A percentile compares a stretch with the other conserved stretches of the same genome.
Conservation (phyloP, 2,329 filamentous ascomycete species). For the Colletotrichum caudatum region DNA sequence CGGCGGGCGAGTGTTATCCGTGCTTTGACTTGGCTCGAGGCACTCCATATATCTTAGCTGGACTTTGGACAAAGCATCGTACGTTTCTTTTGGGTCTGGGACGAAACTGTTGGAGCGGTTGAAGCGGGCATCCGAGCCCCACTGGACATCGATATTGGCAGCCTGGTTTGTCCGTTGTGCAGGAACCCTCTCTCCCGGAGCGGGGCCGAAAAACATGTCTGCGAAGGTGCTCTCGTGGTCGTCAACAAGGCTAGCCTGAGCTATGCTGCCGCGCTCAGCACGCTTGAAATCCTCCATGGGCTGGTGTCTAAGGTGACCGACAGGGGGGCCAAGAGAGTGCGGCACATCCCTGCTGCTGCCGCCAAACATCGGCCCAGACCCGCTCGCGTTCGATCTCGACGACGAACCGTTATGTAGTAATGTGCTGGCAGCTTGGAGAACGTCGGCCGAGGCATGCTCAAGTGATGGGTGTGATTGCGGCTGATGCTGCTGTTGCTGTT, state of each 20-base stretch:
- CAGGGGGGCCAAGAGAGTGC: conserved; percentile 49
- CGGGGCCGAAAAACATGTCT: conserved; percentile 56
- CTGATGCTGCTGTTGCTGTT: conserved; percentile 45
- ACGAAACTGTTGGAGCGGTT: conserved; percentile 68
- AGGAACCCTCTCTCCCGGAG: conserved; percentile 41
- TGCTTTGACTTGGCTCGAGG: conserved; percentile 68
- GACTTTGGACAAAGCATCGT: conserved; percentile 66
- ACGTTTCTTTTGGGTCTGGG: conserved; percentile 68
- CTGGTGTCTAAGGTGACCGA: conserved; percentile 58
- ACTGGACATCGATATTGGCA: conserved; percentile 64
- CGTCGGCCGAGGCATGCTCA: conserved; percentile 62
- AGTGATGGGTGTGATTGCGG: conserved; percentile 39
- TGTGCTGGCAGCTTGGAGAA: conserved; percentile 67
- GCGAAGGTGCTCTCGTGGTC: conserved; percentile 54
- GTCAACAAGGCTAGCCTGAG: conserved; percentile 45
- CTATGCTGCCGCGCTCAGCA: conserved; percentile 51
- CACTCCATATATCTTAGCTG: conserved; percentile 69
- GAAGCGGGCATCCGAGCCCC: conserved; percentile 78
- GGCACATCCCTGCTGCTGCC: conserved; percentile 27
- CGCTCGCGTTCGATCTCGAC: conserved; percentile 44
- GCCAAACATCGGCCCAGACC: conserved; percentile 38
- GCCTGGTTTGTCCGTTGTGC: conserved; percentile 46
- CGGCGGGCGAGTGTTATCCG: conserved; percentile 68
- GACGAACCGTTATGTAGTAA: conserved; percentile 60
- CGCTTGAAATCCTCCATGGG: conserved; percentile 57